Evolutionary conservation across 2,329 filamentous ascomycete genomes (phyloP).

Genomic region (Cordyceps pruinosa): DNA sequence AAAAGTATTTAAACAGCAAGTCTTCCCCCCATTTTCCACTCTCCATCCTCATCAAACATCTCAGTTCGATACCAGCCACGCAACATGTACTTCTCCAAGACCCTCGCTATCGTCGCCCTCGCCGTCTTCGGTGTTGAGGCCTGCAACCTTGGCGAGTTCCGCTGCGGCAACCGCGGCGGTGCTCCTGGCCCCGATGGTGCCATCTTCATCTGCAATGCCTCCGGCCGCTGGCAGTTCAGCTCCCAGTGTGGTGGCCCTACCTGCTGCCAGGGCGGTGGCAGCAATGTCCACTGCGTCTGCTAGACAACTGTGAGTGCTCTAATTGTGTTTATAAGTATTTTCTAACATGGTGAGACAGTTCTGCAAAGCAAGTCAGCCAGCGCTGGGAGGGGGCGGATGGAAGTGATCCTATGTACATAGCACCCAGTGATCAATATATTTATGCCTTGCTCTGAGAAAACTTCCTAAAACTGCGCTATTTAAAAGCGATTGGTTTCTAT

Average conservation of each 20-base stretch:
- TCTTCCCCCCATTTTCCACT: no score
- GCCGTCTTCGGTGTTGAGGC: conserved; percentile 5
- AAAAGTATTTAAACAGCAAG: not conserved
- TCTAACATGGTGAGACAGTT: not conserved
- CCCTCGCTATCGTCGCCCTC: conserved; percentile 6
- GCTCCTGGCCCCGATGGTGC: conserved; percentile 2
- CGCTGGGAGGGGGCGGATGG: not conserved
- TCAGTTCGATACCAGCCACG: not conserved
- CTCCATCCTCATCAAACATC: not conserved
- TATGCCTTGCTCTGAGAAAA: not conserved
- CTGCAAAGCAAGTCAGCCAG: not conserved
- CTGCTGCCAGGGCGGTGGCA: conserved; percentile 6
- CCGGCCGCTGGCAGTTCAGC: not conserved
- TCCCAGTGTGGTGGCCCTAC: not conserved
- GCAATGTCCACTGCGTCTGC: conserved; percentile 4
- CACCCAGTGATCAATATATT: not conserved
- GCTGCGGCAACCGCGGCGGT: not conserved
- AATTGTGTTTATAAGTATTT: not conserved
- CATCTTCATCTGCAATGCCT: not conserved
- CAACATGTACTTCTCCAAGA: conserved; percentile 9
- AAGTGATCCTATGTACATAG: not conserved
- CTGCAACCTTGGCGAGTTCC: not conserved
- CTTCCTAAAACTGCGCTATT: not conserved
- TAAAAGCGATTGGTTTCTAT: no score
- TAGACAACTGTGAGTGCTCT: not conserved